Evolutionary conservation across 495 filamentous ascomycete species (phyloP), one percentile per base, ranked within the genome.

Genomic region (Penicillium cinerascens): DNA sequence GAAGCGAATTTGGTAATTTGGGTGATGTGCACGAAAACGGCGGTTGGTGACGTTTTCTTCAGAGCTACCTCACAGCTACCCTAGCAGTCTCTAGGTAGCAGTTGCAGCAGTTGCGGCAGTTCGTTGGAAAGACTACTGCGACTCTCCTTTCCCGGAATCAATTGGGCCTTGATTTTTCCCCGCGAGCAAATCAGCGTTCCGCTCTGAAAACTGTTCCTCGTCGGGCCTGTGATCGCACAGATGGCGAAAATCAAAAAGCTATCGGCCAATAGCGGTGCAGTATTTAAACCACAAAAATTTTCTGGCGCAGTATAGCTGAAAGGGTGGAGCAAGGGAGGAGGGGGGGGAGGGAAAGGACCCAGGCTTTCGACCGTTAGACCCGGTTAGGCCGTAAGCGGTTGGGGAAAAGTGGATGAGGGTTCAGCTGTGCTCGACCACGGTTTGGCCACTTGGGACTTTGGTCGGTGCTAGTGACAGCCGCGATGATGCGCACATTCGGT

Each of bases 401-500:
- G 60, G 49, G 27, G 35, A 23, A 35, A 49, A 49, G 7, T n/a
- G 21, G 27, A 25, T 22, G 23, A 42, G 44, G 54, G 44, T 56
- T 66, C 63, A 65, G 63, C 59, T 52, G 52, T 45, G 44, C 54
- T 65, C 63, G 58, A 68, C 64, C 61, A 66, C 60, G 67, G 61
- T 68, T 69, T 54, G 63, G 65, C 65, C 60, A 64, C 55, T 60
- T 55, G 62, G 58, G 58, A 59, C 64, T 60, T 58, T 52, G 43
- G 55, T 54, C 52, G 52, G 58, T 64, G 38, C 18, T n/a, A 42
- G 17, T 52, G 49, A 40, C 42, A 40, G 58, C 55, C 45, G 46
- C 55, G 63, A 63, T 69, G 68, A 71, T 71, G 66, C 68, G 68
- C 64, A 69, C 68, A 69, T 67, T 61, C 56, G 37, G 42, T 10